Conservation (phyloP, 1,139 yeast species). For the Suhomyces taliae region DNA sequence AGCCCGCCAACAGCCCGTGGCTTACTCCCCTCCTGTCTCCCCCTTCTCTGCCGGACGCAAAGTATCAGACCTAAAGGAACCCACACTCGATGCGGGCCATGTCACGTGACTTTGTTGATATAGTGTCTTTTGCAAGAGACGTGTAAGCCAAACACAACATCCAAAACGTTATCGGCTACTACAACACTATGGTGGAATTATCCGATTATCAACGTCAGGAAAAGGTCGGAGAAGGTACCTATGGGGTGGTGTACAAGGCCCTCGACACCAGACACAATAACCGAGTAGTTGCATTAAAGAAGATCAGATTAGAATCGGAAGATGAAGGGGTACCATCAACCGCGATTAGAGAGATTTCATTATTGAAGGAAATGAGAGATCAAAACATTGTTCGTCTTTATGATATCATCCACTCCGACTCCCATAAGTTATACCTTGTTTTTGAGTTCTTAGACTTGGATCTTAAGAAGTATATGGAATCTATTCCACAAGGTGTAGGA, state of each 20-base stretch:
- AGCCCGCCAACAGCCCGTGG: too few species aligned
- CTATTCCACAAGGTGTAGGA: constrained; percentile 89
- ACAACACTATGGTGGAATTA: constrained; percentile 68
- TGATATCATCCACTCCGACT: constrained; percentile 96
- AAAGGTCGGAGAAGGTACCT: constrained; percentile 97
- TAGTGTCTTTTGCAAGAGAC: background rate
- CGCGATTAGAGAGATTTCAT: constrained; percentile 93
- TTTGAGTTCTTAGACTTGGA: constrained; percentile 93
- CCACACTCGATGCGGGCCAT: too few species aligned
- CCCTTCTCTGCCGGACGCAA: too few species aligned
- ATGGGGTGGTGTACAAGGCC: constrained; percentile 98
- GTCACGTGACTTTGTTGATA: background rate
- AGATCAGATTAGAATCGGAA: constrained; percentile 92
- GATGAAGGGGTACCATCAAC: constrained; percentile 99
- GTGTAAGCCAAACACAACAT: background rate
- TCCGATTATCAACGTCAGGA: constrained; percentile 92
- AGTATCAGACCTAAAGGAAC: too few species aligned
- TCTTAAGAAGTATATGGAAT: constrained; percentile 94
- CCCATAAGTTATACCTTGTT: constrained; percentile 89
- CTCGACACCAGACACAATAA: constrained; percentile 85
- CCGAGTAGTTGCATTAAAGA: constrained; percentile 90
- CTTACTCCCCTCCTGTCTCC: too few species aligned
- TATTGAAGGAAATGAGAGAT: constrained; percentile 88
- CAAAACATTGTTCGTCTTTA: constrained; percentile 88
- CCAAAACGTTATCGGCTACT: background rate